These are phyloP conservation scores for Diaporthe capsici DNA, from an alignment of 2,329 filamentous ascomycete species.

Conservation along the genomic window DNA sequence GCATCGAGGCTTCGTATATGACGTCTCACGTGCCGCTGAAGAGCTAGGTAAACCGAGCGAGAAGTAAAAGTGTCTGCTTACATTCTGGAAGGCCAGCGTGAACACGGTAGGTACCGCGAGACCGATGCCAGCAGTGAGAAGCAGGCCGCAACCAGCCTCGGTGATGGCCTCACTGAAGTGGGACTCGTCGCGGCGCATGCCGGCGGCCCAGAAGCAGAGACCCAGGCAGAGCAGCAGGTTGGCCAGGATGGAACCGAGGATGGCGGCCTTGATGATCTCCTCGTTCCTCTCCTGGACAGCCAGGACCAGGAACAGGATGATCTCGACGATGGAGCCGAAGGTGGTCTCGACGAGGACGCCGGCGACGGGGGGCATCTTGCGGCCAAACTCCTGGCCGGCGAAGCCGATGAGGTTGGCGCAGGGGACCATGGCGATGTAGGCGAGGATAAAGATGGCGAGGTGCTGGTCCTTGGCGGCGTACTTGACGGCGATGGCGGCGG, in stretches of 20 bases:
- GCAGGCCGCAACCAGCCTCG: constrained; percentile 82
- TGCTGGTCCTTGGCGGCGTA: constrained; percentile 60
- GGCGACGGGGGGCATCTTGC: constrained; percentile 81
- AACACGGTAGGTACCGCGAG: constrained; percentile 55
- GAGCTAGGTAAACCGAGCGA: background rate
- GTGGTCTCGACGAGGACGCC: constrained; percentile 74
- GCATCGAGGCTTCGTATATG: background rate
- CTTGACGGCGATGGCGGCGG: constrained; percentile 76
- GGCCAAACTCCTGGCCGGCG: constrained; percentile 78
- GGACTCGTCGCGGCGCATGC: constrained; percentile 76
- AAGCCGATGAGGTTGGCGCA: constrained; percentile 83
- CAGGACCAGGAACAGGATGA: constrained; percentile 86
- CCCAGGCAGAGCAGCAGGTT: constrained; percentile 87
- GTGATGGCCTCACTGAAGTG: constrained; percentile 81
- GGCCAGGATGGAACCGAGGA: constrained; percentile 85
- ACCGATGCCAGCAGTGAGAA: constrained; percentile 77
- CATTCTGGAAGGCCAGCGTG: constrained; percentile 26
- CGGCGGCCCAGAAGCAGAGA: constrained; percentile 83
- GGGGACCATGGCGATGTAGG: constrained; percentile 84
- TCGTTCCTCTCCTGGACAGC: constrained; percentile 66
- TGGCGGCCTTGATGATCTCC: constrained; percentile 85
- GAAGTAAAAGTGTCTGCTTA: background rate
- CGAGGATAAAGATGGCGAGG: constrained; percentile 76
- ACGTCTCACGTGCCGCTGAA: background rate
- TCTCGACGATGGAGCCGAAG: constrained; percentile 82